These are phyloP conservation scores for Auricularia auricula-judae DNA, from an alignment of 768 basidiomycete genomes.

Conservation along the genomic window DNA sequence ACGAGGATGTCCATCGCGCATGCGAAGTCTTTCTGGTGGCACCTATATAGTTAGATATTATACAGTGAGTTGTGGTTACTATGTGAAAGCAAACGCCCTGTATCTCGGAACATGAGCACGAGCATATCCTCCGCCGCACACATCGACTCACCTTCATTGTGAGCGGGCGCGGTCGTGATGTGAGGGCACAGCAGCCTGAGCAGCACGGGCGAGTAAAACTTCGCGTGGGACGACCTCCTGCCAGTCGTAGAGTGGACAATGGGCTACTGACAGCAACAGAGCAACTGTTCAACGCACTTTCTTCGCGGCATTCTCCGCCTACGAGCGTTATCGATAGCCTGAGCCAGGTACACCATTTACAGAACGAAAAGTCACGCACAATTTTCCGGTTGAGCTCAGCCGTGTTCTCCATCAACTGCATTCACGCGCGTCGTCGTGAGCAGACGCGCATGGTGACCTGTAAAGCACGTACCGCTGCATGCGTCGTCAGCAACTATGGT, in stretches of 20 bases:
- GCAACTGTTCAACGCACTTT: neutral
- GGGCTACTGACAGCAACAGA: too few relatives aligned
- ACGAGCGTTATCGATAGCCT: neutral
- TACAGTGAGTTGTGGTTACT: too few relatives aligned
- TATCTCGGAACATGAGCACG: too few relatives aligned
- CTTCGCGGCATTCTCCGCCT: neutral
- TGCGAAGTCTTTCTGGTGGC: too few relatives aligned
- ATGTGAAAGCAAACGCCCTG: too few relatives aligned
- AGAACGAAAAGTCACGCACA: neutral
- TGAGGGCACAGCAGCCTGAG: neutral
- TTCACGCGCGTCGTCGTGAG: neutral
- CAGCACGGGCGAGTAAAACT: neutral
- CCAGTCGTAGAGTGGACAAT: neutral
- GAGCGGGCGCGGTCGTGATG: neutral
- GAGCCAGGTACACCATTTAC: neutral
- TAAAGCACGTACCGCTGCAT: neutral
- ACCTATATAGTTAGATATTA: too few relatives aligned
- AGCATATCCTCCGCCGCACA: too few relatives aligned
- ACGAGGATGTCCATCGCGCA: too few relatives aligned
- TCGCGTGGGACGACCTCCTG: neutral
- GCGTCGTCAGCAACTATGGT: neutral
- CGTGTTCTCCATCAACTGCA: neutral
- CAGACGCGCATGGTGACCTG: neutral
- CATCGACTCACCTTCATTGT: neutral
- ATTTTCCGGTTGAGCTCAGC: neutral